Base-by-base conservation (phyloP, 2,329 filamentous ascomycete species). In the Fusarium sp. region DNA sequence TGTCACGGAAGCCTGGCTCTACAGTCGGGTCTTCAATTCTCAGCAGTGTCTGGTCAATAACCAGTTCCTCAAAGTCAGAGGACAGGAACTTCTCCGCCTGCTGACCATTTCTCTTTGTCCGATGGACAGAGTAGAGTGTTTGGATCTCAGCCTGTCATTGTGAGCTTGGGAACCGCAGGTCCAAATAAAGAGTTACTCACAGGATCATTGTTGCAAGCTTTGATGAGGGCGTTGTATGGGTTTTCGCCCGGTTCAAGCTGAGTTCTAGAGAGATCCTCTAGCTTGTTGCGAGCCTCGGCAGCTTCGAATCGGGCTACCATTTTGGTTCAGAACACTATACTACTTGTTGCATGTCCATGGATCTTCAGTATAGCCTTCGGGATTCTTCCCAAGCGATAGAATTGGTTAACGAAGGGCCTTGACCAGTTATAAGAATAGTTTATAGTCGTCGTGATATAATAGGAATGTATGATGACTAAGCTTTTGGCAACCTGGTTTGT, bases 11-110 rank as follows among this genome's bases (percentile, higher is more conserved):
- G 2, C 88, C 89, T 2, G 90, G 91, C 69, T 93, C 87, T 38
- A 91, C 82, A 2, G 86, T 81, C 2, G 87, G 87, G 45, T 91
- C 86, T 72, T 91, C 87, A 35, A 97, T 83, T 60, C 91, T 90
- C 53, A 90, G 83, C 2, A 98, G 86, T 60, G 93, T 90, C 4
- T 91, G 89, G 77, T 98, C 95, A 55, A 95, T 86, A 52, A 89
- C 88, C 75, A 97, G 88, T 62, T 92, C 92, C 3, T 85, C 78
- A 73, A 95, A 97, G 35, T 88, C 86, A 0, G 85, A 69, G 3
- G 90, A 86, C 7, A 97, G 86, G 64, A 98, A 91, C 75, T 92
- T 93, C 14, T 86, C 86, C 71, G 87, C 91, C 79, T 97, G 94
- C 75, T 95, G 90, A 6, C 83, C 85, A 78, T 97, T 97, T 61